Base-by-base conservation (phyloP, 1,139 yeast species). In the Blastobotrys buckinghamii region DNA sequence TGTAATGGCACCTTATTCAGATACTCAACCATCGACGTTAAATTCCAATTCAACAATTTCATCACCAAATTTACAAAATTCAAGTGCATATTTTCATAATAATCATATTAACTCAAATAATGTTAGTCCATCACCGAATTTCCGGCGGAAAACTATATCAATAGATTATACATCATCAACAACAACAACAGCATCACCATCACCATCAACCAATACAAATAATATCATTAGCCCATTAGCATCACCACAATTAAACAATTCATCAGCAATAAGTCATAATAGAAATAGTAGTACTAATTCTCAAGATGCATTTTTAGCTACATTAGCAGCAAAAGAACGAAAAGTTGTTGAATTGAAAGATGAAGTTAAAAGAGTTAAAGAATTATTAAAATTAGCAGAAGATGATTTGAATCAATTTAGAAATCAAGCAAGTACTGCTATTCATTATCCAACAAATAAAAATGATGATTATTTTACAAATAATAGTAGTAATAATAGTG, bases 281-380 rank as follows among this genome's bases (percentile, higher is more conserved):
- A 12, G 27, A 27, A 6, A 37, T 7, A 20, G 22, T 24, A 29
- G 39, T 16, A 39, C 46, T 17, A 27, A 30, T 40, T 17, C 45
- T 17, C 50, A 50, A 39, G 60, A 56, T 37, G 42, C 35, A 13
- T 59, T 53, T 48, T 48, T 66, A 44, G 63, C 68, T 26, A 59
- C 62, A 49, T 58, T 67, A 42, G 71, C 71, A 3, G 59, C 65
- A 38, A 62, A 64, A 42, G 70, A 67, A 49, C 61, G 70, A 3
- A 57, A 62, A 19, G 70, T 67, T 15, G 63, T 63, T 17, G 70
- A 67, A 50, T 60, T 67, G 32, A 51, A 59, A 16, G 68, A 64
- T 49, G 69, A 67, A 50, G 54, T 65, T 42, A 55, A 59, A 48
- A 53, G 65, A 33, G 55, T 62, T 35, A 62, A 66, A 44, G 56